Conservation (phyloP, 2,329 filamentous ascomycete genomes). For the Xylaria sp. region DNA sequence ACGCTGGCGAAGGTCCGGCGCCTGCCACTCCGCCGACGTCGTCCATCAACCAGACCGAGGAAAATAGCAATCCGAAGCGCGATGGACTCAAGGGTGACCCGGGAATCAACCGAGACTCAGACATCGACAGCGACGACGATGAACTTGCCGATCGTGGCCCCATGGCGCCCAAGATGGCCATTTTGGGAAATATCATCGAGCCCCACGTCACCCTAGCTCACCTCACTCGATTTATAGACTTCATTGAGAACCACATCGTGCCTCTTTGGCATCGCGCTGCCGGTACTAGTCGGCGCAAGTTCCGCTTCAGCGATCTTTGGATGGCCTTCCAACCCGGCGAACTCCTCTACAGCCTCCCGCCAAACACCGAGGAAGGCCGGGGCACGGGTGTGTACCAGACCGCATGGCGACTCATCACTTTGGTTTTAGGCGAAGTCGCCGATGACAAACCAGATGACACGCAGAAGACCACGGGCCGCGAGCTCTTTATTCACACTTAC, state of each 20-base stretch:
- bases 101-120: too few species aligned
- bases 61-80: too few species aligned
- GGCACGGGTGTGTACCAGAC: not conserved
- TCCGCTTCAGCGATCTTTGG: not conserved
- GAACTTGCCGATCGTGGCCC: too few species aligned
- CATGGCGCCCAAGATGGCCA: too few species aligned
- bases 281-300: not conserved
- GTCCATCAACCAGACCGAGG: not conserved
- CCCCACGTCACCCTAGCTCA: not conserved
- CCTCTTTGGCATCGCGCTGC: constrained; percentile 3
- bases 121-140: too few species aligned
- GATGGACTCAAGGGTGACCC: too few species aligned
- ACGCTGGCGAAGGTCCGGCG: not conserved
- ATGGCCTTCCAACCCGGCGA: constrained; percentile 5
- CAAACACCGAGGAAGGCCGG: not conserved
- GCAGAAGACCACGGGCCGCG: not conserved
- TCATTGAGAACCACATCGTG: constrained; percentile 1
- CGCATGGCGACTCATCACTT: not conserved
- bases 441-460: too few species aligned
- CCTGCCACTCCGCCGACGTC: not conserved
- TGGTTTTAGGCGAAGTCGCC: not conserved
- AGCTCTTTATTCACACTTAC: not conserved
- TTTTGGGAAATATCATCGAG: constrained; percentile 2
- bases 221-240: constrained; percentile 1
- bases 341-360: not conserved